A percentile compares a stretch with the other conserved stretches of the same genome.
Evolutionary conservation across 179 eudicot species (phyloP).

Genomic region (Sideroxylon spinosum): DNA sequence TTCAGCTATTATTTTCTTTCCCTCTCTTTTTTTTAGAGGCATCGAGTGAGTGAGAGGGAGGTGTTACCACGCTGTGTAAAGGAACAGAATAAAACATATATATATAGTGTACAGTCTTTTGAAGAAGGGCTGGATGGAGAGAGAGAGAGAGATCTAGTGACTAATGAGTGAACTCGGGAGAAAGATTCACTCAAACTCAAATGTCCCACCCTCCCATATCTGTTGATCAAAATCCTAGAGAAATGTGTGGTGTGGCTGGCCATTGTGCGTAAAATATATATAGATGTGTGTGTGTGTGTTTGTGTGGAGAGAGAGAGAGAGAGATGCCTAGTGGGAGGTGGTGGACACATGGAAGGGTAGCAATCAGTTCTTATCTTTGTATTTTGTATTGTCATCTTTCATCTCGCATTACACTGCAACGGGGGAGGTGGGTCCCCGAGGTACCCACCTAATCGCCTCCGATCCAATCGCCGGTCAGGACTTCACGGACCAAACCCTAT

Average conservation of each 20-base stretch:
- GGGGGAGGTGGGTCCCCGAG: slow-evolving; percentile 11
- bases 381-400: too few relatives aligned
- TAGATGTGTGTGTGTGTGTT: too few relatives aligned
- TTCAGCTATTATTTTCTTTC: too few relatives aligned
- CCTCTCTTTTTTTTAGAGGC: too few relatives aligned
- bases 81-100: not conserved
- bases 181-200: not conserved
- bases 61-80: too few relatives aligned
- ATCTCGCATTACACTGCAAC: not conserved
- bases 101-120: not conserved
- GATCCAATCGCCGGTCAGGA: slow-evolving; percentile 9
- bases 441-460: slow-evolving; percentile 17
- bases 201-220: not conserved
- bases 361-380: too few relatives aligned
- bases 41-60: too few relatives aligned
- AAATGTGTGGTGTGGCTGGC: not conserved
- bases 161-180: not conserved
- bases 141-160: too few relatives aligned
- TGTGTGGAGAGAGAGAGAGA: not conserved
- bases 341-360: too few relatives aligned
- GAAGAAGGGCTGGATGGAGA: not conserved
- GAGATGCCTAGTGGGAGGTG: too few relatives aligned
- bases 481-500: slow-evolving; percentile 31
- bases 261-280: too few relatives aligned
- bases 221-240: not conserved